A percentile compares a stretch with the other conserved stretches of the same genome.
phyloP scores from a whole-genome alignment of 805 yeast species.

The Teunomyces panamensis region DNA sequence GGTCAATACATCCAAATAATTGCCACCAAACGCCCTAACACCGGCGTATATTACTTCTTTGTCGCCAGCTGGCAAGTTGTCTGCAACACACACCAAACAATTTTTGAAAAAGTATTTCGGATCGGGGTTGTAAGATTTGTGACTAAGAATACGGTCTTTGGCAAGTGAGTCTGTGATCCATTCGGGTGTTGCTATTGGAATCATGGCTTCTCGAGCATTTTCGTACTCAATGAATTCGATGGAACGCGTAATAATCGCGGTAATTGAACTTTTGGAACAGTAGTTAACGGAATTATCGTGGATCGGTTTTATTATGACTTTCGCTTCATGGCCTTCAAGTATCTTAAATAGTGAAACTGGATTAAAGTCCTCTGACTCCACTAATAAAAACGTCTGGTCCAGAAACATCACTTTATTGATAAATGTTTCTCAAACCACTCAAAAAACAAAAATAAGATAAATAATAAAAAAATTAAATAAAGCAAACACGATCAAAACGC shows the following conservation, averaged over 20 bases:
- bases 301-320: conserved; percentile 17
- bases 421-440: not conserved
- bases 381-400: conserved; percentile 18
- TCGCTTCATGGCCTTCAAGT: conserved; percentile 21
- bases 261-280: conserved; percentile 14
- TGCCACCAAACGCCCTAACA: conserved; percentile 76
- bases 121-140: conserved; percentile 68
- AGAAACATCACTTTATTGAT: conserved; percentile 15
- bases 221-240: conserved; percentile 51
- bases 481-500: not conserved
- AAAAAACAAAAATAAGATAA: not conserved
- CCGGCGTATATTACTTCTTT: conserved; percentile 67
- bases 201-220: conserved; percentile 48
- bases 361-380: conserved; percentile 15
- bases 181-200: conserved; percentile 60
- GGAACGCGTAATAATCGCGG: conserved; percentile 53
- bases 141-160: conserved; percentile 43
- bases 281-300: conserved; percentile 17
- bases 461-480: not conserved
- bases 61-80: conserved; percentile 56
- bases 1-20: conserved; percentile 58
- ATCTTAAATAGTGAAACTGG: conserved; percentile 10
- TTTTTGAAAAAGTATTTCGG: conserved; percentile 62
- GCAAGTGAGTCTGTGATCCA: conserved; percentile 57
- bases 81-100: conserved; percentile 56